Evolutionary conservation across 805 yeast species (phyloP).

Genomic region (Candida vaughaniae): DNA sequence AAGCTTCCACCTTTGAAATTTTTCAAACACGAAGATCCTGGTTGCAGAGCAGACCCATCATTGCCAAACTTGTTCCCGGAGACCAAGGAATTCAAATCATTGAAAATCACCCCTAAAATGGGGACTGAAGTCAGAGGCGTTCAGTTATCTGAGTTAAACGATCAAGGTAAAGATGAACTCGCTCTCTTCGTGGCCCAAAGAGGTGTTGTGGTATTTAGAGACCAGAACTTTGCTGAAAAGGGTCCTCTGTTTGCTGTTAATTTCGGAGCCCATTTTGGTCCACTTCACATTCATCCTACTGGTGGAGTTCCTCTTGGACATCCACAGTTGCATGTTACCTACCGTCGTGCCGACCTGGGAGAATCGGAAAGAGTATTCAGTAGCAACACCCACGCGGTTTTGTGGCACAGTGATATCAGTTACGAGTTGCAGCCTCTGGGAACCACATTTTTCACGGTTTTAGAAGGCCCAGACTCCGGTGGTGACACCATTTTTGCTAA

Average conservation of each 20-base stretch:
- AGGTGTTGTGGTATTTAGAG: conserved; percentile 33
- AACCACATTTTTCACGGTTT: conserved; percentile 31
- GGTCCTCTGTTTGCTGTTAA: conserved; percentile 44
- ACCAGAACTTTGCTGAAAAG: conserved; percentile 31
- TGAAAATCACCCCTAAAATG: conserved; percentile 30
- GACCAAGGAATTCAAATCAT: conserved; percentile 12
- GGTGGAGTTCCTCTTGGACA: conserved; percentile 23
- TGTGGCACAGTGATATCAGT: conserved; percentile 38
- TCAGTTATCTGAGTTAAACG: conserved; percentile 27
- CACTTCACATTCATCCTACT: conserved; percentile 22
- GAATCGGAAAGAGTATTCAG: conserved; percentile 28
- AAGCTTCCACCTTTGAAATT: conserved; percentile 28
- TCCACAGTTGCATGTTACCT: conserved; percentile 36
- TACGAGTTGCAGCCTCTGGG: conserved; percentile 38
- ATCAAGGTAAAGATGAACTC: conserved; percentile 31
- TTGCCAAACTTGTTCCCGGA: conserved; percentile 22
- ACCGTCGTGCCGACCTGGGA: conserved; percentile 28
- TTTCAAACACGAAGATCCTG: conserved; percentile 29
- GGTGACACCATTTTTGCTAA: conserved; percentile 40
- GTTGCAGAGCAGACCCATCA: conserved; percentile 21
- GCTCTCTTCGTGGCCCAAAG: conserved; percentile 31
- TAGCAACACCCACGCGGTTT: conserved; percentile 28
- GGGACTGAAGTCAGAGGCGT: conserved; percentile 30
- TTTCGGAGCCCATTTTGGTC: conserved; percentile 19
- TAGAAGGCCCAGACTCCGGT: conserved; percentile 37